Base-by-base conservation (phyloP, 2,329 filamentous ascomycete genomes). In the Triangularia verruculosa region DNA sequence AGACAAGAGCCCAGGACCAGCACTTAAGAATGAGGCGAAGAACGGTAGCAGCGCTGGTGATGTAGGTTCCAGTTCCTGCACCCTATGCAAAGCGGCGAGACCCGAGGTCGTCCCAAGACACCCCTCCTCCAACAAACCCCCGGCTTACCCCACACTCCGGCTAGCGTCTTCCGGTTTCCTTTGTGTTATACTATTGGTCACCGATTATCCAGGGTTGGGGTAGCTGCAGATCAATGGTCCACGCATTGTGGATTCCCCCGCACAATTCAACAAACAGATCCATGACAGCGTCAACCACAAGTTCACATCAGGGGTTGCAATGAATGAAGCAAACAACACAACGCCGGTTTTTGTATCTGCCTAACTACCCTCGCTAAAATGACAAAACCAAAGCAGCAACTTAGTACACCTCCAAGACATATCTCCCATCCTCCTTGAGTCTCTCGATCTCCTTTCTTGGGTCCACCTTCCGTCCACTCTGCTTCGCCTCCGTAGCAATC, bases 341-440 rank as follows among this genome's bases (percentile, higher is more conserved):
- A 47, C 51, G 51, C 17, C 15, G 27, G 25, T 27, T 34, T 57
- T 22, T 27, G 27, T 28, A 39, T 51, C 52, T 39, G 28, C 27
- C 28, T 43, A 61, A 52, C 20, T 30, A 32, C 24, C 39, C 17
- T 57, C 28, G 25, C 15, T 55, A 58, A 27, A 57, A 55, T 15
- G 52, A 52, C 25, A 39, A 47, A 43, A 43, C 11, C 20, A 47
- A 17, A 53, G 12, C 8, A 43, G 24, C 27, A 27, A 17, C 34
- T 58, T 91, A 98, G 79, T 98, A 98, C 62, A 98, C 95, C 81
- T 99, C 95, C 61, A 99, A 83, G 59, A 99, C 94, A 79, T 98
- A 99, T 75, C 95, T 85, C 67, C 90, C 86, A 72, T 92, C 89
- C 77, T 99, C 95, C 89, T 99, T 99, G 72, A 99, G 81, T 79